Evolutionary conservation across 2,329 filamentous ascomycete species (phyloP).

Genomic region (Fusarium xyrophilum): DNA sequence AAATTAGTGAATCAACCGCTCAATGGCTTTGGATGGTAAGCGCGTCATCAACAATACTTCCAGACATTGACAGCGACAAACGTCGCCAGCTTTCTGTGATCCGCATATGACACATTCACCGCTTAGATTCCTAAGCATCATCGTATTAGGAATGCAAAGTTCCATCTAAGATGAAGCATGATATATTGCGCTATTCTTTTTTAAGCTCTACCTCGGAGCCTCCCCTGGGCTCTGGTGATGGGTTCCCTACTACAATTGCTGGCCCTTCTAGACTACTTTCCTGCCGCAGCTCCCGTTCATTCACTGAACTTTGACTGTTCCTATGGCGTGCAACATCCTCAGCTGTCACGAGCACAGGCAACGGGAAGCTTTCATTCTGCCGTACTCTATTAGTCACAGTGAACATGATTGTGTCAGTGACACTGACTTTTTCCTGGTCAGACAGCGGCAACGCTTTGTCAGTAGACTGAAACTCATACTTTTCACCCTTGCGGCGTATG

Average conservation of each 20-base stretch:
- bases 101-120: not conserved
- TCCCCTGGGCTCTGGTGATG: not conserved
- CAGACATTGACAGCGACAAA: not conserved
- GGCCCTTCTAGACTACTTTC: not conserved
- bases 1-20: not conserved
- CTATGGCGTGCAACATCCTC: not conserved
- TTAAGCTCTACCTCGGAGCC: not conserved
- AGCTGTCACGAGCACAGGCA: not conserved
- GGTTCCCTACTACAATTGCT: not conserved
- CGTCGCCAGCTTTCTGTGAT: not conserved
- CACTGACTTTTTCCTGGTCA: not conserved
- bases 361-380: not conserved
- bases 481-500: not conserved
- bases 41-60: not conserved
- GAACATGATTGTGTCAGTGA: not conserved
- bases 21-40: not conserved
- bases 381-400: not conserved
- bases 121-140: not conserved
- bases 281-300: not conserved
- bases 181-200: not conserved
- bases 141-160: not conserved
- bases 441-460: not conserved
- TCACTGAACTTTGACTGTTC: not conserved
- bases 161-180: not conserved
- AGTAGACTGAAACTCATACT: not conserved